Percentiles rank a stretch among this genome's conserved stretches.
Evolutionary conservation across 805 yeast species (phyloP).

Genomic region (Zygosaccharomyces kombuchaensis): DNA sequence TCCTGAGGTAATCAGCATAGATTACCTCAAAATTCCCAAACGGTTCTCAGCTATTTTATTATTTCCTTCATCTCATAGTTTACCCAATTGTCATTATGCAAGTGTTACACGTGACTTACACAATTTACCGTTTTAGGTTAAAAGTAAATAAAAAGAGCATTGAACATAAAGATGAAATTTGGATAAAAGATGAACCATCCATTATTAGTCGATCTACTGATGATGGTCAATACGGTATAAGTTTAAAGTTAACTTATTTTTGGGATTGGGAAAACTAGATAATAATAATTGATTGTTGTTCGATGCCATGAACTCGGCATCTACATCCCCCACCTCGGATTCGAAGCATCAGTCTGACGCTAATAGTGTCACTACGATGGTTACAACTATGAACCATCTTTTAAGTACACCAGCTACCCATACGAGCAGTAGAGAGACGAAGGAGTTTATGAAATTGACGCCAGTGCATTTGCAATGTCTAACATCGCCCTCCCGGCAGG

Average conservation of each 20-base stretch:
- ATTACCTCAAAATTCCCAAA: no score
- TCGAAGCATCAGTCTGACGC: slow-evolving; percentile 5
- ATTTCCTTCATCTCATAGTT: not conserved
- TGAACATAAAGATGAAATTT: slow-evolving; percentile 9
- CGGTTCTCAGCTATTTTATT: not conserved
- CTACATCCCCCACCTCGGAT: slow-evolving; percentile 39
- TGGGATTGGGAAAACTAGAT: no score
- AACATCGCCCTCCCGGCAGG: slow-evolving; percentile 15
- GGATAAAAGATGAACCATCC: not conserved
- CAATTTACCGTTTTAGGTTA: slow-evolving; percentile 13
- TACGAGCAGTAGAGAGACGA: slow-evolving; percentile 7
- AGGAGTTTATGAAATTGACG: slow-evolving; percentile 29
- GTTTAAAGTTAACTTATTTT: no score
- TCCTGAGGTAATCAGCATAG: no score
- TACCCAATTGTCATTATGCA: not conserved
- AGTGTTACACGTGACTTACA: slow-evolving; percentile 5
- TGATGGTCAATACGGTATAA: not conserved
- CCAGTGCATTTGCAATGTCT: slow-evolving; percentile 23
- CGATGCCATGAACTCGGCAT: slow-evolving; percentile 69
- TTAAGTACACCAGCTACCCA: slow-evolving; percentile 3
- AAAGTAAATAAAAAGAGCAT: slow-evolving; percentile 14
- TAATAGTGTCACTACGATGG: slow-evolving; percentile 4
- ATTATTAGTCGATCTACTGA: not conserved
- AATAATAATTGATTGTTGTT: slow-evolving; percentile 31
- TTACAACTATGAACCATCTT: slow-evolving; percentile 1